Evolutionary conservation across 2,329 filamentous ascomycete genomes (phyloP).

Genomic region (Dactylonectria estremocensis): DNA sequence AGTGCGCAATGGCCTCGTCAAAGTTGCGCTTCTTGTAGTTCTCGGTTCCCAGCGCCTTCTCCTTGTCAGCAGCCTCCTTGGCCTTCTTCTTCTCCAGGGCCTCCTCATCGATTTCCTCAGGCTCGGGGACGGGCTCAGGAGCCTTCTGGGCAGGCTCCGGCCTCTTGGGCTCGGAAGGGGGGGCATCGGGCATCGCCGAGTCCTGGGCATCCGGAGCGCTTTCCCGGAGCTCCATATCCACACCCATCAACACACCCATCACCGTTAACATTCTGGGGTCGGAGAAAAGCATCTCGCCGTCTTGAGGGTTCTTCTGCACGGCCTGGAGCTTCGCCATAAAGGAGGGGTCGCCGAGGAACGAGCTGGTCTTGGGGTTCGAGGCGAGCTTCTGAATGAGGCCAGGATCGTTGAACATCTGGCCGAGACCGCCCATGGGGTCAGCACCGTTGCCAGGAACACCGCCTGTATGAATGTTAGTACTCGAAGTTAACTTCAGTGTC

Average conservation of each 20-base stretch:
- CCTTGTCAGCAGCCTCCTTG: slow-evolving; percentile 92
- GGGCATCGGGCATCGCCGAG: slow-evolving; percentile 82
- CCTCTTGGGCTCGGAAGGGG: slow-evolving; percentile 56
- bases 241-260: slow-evolving; percentile 91
- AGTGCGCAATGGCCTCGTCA: slow-evolving; percentile 94
- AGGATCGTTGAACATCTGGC: slow-evolving; percentile 94
- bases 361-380: slow-evolving; percentile 92
- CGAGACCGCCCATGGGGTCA: slow-evolving; percentile 83
- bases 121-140: slow-evolving; percentile 73
- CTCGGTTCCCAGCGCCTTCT: slow-evolving; percentile 94
- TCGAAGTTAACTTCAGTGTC: not conserved
- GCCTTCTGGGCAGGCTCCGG: slow-evolving; percentile 69
- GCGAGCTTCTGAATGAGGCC: slow-evolving; percentile 92
- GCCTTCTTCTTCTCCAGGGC: slow-evolving; percentile 87
- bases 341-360: slow-evolving; percentile 82
- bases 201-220: slow-evolving; percentile 66
- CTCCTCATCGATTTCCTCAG: slow-evolving; percentile 78
- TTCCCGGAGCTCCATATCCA: slow-evolving; percentile 81
- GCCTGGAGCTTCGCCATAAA: slow-evolving; percentile 94
- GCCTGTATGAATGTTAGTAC: slow-evolving; percentile 41
- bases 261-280: slow-evolving; percentile 96
- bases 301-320: slow-evolving; percentile 85
- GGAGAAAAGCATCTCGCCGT: slow-evolving; percentile 83
- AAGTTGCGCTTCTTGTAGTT: slow-evolving; percentile 99
- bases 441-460: slow-evolving; percentile 55